Percentiles rank a stretch among this genome's conserved stretches.
phyloP scores from a whole-genome alignment of 805 yeast genomes.

The Phaffomyces antillensis region DNA sequence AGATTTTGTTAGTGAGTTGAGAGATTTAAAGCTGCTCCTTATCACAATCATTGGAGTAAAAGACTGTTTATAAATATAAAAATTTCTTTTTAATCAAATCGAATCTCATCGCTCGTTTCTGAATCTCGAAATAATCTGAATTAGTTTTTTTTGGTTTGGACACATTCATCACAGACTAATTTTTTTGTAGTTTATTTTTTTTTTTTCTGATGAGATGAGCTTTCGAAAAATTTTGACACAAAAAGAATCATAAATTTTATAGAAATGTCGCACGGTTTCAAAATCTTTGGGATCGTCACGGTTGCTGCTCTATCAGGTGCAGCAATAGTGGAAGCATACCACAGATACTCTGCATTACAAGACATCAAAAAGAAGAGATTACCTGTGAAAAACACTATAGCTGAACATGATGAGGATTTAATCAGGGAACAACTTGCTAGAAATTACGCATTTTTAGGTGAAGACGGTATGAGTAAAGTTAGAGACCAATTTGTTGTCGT shows the following conservation, averaged over 20 bases:
- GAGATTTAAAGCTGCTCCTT: background rate
- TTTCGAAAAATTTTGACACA: background rate
- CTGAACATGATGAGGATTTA: slow-evolving; percentile 53
- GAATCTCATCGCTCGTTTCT: background rate
- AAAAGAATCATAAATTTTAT: too few species aligned
- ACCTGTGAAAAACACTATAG: background rate
- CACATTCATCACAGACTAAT: background rate
- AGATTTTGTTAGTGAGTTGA: too few species aligned
- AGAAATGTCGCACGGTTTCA: background rate
- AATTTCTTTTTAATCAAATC: too few species aligned
- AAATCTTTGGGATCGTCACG: slow-evolving; percentile 2
- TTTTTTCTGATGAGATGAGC: background rate
- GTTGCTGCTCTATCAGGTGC: slow-evolving; percentile 9
- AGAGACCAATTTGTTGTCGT: slow-evolving; percentile 69
- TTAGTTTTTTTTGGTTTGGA: background rate
- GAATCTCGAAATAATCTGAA: background rate
- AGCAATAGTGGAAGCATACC: slow-evolving; percentile 13
- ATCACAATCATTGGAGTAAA: background rate
- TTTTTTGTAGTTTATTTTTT: too few species aligned
- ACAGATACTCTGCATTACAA: slow-evolving; percentile 9
- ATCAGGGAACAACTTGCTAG: slow-evolving; percentile 90
- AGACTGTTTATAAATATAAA: too few species aligned
- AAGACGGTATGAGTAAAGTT: slow-evolving; percentile 70
- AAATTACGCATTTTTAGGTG: slow-evolving; percentile 86
- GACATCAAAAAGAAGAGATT: background rate